Evolutionary conservation across 2,329 filamentous ascomycete genomes (phyloP), one percentile per base, ranked within the genome.

Genomic region (Exophiala alcalophila): DNA sequence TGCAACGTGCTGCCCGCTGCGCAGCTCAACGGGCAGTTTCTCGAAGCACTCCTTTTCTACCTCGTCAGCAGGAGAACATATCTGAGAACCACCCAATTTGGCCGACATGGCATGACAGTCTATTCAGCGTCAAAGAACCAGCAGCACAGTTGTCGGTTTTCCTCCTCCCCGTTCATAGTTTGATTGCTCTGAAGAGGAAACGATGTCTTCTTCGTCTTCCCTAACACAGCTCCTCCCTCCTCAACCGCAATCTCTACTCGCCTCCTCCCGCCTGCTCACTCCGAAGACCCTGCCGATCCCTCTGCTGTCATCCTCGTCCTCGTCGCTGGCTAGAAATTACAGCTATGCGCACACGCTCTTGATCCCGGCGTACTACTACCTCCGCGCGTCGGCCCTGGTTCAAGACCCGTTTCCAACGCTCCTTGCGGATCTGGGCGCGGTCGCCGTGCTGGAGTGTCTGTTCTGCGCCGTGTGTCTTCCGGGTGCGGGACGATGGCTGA

Each of bases 341-440:
- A 78, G 82, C 9, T 74, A 86, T 57, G 63, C 80, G 14, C 85
- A 94, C 54, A 83, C 86, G 0, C 64, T 75, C 18, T 65, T 88
- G 8, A 71, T 94, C 20, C 72, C 86, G 20, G 74, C 73, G 7
- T 65, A 84, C 24, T 81, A 84, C 59, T 72, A 75, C 31, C 59
- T 77, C 50, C 76, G 76, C 26, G 91, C 94, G 64, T 61, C 68
- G 24, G 67, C 73, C 12, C 71, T 94, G 18, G 84, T 94, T 19
- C 69, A 73, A 11, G 77, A 90, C 52, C 86, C 89, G 0, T 75
- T 83, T 2, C 65, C 73, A 11, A 76, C 82, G 5, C 73, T 94
- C 25, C 63, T 76, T 10, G 72, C 61, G 20, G 70, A 81, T 2
- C 67, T 91, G 2, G 73, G 82, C 0, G 74, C 79, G 9, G 69